phyloP scores from a whole-genome alignment of 257 asterid species.

The Solanum lignicaule region DNA sequence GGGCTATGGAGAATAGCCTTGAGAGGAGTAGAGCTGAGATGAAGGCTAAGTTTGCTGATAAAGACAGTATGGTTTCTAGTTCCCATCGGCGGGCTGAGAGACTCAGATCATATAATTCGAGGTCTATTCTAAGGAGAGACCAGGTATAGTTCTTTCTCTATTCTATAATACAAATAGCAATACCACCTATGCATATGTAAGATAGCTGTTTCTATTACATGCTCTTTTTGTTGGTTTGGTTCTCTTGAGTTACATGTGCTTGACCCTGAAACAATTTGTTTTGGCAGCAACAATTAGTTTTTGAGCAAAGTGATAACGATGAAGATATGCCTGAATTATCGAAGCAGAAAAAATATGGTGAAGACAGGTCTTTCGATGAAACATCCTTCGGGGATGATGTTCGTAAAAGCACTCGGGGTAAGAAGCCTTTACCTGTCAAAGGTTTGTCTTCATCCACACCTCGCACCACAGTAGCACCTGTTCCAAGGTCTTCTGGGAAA shows the following conservation, averaged over 20 bases:
- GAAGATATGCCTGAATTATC: conserved; percentile 41
- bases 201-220: conserved; percentile 2
- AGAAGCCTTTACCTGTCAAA: conserved; percentile 45
- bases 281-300: conserved; percentile 68
- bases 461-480: conserved; percentile 45
- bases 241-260: conserved; percentile 27
- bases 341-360: conserved; percentile 27
- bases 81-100: conserved; percentile 65
- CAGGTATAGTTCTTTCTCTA: conserved; percentile 55
- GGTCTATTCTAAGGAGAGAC: conserved; percentile 47
- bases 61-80: conserved; percentile 24
- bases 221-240: conserved; percentile 13
- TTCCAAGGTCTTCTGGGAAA: conserved; percentile 47
- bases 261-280: conserved; percentile 29
- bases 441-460: conserved; percentile 46
- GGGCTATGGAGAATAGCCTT: conserved; percentile 76
- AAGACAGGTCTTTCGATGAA: conserved; percentile 35
- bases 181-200: conserved; percentile 7
- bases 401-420: conserved; percentile 30
- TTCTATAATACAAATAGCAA: conserved; percentile 1
- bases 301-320: conserved; percentile 60
- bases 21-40: conserved; percentile 79
- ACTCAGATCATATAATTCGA: conserved; percentile 60
- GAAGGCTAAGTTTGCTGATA: conserved; percentile 54
- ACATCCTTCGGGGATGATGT: conserved; percentile 35